Evolutionary conservation across 441 rosid genomes (phyloP), one percentile per base, ranked within the genome.

Genomic region (Gossypium trilobum): DNA sequence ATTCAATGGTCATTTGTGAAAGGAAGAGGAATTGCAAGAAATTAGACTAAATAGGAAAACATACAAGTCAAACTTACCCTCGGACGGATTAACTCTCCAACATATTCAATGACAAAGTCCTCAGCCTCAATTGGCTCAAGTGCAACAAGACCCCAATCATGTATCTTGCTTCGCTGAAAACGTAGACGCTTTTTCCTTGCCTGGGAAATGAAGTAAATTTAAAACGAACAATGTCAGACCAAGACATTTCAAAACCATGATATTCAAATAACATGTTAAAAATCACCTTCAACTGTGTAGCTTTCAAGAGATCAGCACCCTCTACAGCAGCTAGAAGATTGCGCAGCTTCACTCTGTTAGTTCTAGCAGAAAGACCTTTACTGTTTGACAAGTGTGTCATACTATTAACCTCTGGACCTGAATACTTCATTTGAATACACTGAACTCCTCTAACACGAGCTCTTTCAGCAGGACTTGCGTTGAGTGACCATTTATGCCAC

Each of bases 81-180:
- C 13, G 93, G 86, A 79, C 98, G 98, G 78, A 95, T 91, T 76
- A 93, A 79, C 82, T 95, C 99, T 64, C 99, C 98, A 50, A 95
- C 96, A 83, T 95, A 95, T 83, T 95, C 99, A 16, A 95, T 93
- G 66, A 95, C 98, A 85, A 95, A 93, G 82, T 95, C 99, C 82
- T 95, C 97, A n/a, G 97, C 91, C 80, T 95, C 98, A 75, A 95
- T 93, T 39, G 97, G 93, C 79, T 95, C 99, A 72, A 87, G 83
- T 2, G 98, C 98, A 74, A 93, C 83, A 80, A 95, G 92, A 84
- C 99, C 99, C 99, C 99, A 95, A 76, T 93, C 99, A 79, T 95
- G 99, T 78, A 95, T 95, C 74, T 88, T 95, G 83, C 98, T 95
- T 70, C 91, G 85, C 79, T 95, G 98, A 82, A 95, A 95, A 78